Evolutionary conservation across 768 basidiomycete genomes (phyloP), one percentile per base, ranked within the genome.

Genomic region (Lyophyllum semitale): DNA sequence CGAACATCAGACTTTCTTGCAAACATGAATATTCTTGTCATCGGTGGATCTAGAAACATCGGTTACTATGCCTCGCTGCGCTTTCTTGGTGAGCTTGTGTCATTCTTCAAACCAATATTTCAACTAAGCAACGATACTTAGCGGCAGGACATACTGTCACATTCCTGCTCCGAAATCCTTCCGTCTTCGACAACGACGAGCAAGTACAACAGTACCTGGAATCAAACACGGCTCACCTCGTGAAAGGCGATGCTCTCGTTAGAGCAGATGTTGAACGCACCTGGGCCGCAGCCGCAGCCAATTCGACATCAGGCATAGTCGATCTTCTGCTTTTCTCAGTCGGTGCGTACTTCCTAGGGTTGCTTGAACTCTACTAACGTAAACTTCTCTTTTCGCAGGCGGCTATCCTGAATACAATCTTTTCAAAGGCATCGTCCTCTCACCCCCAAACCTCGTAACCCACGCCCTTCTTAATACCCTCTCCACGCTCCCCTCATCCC

Each of bases 251-350:
- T 58, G 87, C 83, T 0, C 73, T 84, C 7, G 72, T 78, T 27
- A 65, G 75, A 51, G 74, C 71, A 0, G 84, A 88, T 57, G 77
- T 87, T 42, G 55, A 73, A 54, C 71, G 67, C 12, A 84, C 77
- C 3, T 88, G 88, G 85, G 63, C 71, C 1, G 73, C 72, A 51
- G 76, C 77, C 1, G 69, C 66, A 61, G 60, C 62, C 50, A 70
- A 65, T 22, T 67, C 61, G 12, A 66, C 70, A 3, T 29, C 33
- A 4, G 51, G 48, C 8, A n/a, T 27, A 5, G 76, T 88, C 49
- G 85, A 87, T 58, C 59, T 80, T 30, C 70, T 89, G 20, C 56
- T 89, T 13, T 88, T 83, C 68, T 81, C 85, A 8, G 75, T 89
- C 55, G 87, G 86, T 80, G 59, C 33, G 78, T 71, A 17, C 8